Base-by-base conservation (phyloP, 257 asterid species). In the Jacaranda mimosifolia region DNA sequence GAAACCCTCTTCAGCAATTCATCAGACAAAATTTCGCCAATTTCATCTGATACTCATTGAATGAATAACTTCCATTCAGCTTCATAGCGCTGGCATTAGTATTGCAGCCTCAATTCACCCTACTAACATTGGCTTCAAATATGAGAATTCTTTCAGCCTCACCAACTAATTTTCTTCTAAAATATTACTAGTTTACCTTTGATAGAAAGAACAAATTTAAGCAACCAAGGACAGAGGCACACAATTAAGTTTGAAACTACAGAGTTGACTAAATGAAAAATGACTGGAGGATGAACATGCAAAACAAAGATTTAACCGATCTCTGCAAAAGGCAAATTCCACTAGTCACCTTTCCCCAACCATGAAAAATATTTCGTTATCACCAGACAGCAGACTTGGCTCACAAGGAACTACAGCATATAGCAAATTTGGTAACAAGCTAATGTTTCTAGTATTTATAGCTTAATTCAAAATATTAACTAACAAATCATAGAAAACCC, bases 311-410 rank as follows among this genome's bases (percentile, higher is more conserved):
- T 26, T 26, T 26, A 26, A 26, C 32, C 32, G 32, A 26, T 26
- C 32, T 26, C 32, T 26, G 32, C 32, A 26, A 26, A 26, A 26
- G 48, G 14, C 19, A 57, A 53, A 42, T 48, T 70, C 77, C 43
- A 74, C 52, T 40, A 68, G 69, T 59, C 63, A 68, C 46, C 6
- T 67, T 68, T 55, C 70, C 63, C 52, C 77, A 36, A 46, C 13
- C 38, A 38, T 32, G 69, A 51, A 55, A 57, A 63, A 35, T 35
- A 68, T 7, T 42, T 42, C 35, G 57, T 21, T 51, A 40, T 19
- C 12, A 12, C 68, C 36, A 68, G 9, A 53, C 2, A 26, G 32
- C 32, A 26, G 2, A 26, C 1, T 26, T 38, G 21, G 19, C 9
- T 45, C n/a, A 42, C 65, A 68, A 55, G 66, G 71, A 63, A 35